phyloP scores from a whole-genome alignment of 2,329 filamentous ascomycete genomes.

The Calonectria ilicicola region DNA sequence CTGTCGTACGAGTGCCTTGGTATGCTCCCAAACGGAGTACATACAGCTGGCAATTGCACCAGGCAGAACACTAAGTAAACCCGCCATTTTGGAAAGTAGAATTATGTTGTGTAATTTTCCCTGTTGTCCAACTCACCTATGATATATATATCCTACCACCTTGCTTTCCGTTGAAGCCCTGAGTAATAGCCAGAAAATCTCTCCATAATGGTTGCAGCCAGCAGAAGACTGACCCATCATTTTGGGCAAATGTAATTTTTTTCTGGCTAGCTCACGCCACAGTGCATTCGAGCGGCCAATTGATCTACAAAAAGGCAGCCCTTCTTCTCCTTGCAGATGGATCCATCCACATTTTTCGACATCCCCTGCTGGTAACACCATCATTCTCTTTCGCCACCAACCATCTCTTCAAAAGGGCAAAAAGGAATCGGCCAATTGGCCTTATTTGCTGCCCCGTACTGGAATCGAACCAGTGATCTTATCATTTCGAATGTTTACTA shows the following conservation, averaged over 20 bases:
- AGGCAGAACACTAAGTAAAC: no score
- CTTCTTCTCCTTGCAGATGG: background rate
- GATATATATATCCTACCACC: no score
- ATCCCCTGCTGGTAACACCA: background rate
- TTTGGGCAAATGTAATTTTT: background rate
- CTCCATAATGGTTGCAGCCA: background rate
- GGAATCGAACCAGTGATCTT: slow-evolving; percentile 32
- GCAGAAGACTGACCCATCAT: background rate
- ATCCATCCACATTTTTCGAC: background rate
- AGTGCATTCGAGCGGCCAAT: background rate
- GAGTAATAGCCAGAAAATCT: background rate
- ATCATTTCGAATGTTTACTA: slow-evolving; percentile 25
- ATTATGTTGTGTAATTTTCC: no score
- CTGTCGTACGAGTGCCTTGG: no score
- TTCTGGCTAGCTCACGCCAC: background rate
- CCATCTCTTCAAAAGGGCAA: background rate
- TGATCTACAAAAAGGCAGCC: background rate
- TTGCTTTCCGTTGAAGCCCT: background rate
- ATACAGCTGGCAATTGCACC: no score
- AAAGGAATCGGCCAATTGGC: background rate
- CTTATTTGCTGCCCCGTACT: slow-evolving; percentile 17
- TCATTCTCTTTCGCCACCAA: background rate
- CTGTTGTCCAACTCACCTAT: no score
- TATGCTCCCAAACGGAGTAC: no score
- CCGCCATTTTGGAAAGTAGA: no score